phyloP scores from a whole-genome alignment of 179 eudicot genomes.

The Gypsophila paniculata region DNA sequence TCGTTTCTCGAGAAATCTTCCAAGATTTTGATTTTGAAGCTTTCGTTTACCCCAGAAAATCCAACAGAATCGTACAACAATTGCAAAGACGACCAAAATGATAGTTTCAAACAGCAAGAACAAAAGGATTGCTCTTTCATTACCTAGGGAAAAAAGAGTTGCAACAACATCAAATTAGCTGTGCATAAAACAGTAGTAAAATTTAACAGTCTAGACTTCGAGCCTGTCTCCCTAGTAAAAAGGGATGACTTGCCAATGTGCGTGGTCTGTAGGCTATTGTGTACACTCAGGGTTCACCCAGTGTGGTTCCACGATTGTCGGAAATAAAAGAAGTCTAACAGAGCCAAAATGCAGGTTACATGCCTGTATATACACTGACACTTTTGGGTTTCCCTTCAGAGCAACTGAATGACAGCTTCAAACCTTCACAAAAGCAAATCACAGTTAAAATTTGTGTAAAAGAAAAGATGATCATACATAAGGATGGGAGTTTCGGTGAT shows the following conservation, averaged over 20 bases:
- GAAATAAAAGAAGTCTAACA: background rate
- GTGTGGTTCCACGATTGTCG: too few species aligned
- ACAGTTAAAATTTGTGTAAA: background rate
- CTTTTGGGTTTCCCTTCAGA: slow-evolving; percentile 45
- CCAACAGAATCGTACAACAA: slow-evolving; percentile 67
- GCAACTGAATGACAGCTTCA: slow-evolving; percentile 63
- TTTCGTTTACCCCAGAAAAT: slow-evolving; percentile 79
- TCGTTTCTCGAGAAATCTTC: slow-evolving; percentile 74
- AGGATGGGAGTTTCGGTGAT: slow-evolving; percentile 6
- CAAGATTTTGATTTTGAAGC: slow-evolving; percentile 68
- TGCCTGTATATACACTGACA: slow-evolving; percentile 68
- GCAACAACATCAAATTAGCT: background rate
- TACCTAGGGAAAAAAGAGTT: slow-evolving; percentile 39
- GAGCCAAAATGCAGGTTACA: slow-evolving; percentile 13
- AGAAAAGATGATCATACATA: background rate
- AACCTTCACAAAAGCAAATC: slow-evolving; percentile 37
- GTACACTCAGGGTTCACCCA: too few species aligned
- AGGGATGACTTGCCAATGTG: too few species aligned
- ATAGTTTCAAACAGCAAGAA: slow-evolving; percentile 64
- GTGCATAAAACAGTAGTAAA: background rate
- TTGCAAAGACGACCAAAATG: slow-evolving; percentile 46
- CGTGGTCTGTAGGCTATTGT: too few species aligned
- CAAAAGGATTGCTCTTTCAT: slow-evolving; percentile 56
- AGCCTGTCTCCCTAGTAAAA: too few species aligned
- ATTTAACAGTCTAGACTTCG: too few species aligned